Base-by-base conservation (phyloP, 129 eudicot species). In the Ambrosia trifida region DNA sequence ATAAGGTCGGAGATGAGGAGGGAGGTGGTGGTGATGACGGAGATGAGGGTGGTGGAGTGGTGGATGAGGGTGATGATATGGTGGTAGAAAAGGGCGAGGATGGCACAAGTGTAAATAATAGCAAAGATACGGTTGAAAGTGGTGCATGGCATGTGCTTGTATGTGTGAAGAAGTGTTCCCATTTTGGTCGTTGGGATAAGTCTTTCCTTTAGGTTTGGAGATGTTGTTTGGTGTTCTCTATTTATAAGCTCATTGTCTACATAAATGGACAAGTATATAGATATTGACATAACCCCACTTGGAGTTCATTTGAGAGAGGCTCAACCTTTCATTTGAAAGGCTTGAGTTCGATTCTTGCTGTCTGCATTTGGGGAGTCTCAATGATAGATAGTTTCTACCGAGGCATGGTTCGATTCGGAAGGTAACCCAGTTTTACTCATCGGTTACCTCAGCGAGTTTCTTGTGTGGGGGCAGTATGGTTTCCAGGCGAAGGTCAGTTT, bases 51-150 rank as follows among this genome's bases (percentile, higher is more conserved):
- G 69, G 85, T 43, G 71, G 80, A 51, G 72, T 75, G 75, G 77
- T 38, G 73, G 69, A 81, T 5, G 35, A 45, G 76, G 14, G 70
- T 75, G 31, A n/a, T 41, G 40, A 67, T 2, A 24, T 88, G 88
- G 71, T 77, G 88, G 69, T 80, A 72, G 68, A 88, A 47, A 8
- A 85, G 79, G 12, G 84, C 64, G 6, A 75, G 30, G 35, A 88
- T 63, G 47, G 88, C 90, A 24, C 1, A 64, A 18, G 69, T 17
- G 86, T 88, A 88, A 40, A 82, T 68, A 47, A 75, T 0, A 10
- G 89, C 87, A 62, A 77, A 88, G 0, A 78, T 12, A 19, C 88
- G 90, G 74, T 85, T 88, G 61, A 84, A 52, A 66, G 24, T 10
- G 0, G 81, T 74, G 66, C 86, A 78, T 61, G 81, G 81, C 83